Base-by-base conservation (phyloP, 257 asterid genomes). In the Solanum paucissectum region DNA sequence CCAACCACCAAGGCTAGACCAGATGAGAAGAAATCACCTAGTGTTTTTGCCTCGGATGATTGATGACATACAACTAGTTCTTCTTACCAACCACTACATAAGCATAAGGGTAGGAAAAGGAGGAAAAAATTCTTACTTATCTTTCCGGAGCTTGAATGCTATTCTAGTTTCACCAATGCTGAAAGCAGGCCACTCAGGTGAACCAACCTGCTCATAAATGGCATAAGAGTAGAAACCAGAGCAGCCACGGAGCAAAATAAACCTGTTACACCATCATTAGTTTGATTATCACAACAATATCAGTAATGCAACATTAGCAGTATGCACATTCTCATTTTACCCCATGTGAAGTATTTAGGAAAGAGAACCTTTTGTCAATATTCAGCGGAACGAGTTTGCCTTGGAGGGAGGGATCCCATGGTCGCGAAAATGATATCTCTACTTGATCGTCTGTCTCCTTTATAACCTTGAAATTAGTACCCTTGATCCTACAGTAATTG, bases 171-270 rank as follows among this genome's bases (percentile, higher is more conserved):
- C 98, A 42, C 91, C 93, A 6, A 94, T 94, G 93, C 92, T 95
- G 91, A 94, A 94, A 86, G 89, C 96, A 66, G 98, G 98, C 98
- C 97, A 94, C 6, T 94, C 97, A 83, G 89, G 14, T 23, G 97
- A 95, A 86, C 94, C 98, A 88, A 93, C 89, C 40, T 89, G 97
- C 84, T 95, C 98, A 87, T 92, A 95, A 71, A 95, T 94, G 38
- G 98, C 98, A 76, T 95, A 95, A 1, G 98, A 87, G 87, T 94
- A 95, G 89, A 95, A 90, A 55, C 98, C 98, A 1, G 98, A 94
- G 33, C 92, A 92, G 69, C 93, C 97, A 21, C 93, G 93, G 25
- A 94, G 96, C 92, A 95, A 87, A 83, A 94, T 36, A 83, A 93
- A 95, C 93, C 98, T 95, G 88, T 83, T 12, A 34, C 44, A 29